Evolutionary conservation across 768 basidiomycete species (phyloP), one percentile per base, ranked within the genome.

Genomic region (Mycena amicta): DNA sequence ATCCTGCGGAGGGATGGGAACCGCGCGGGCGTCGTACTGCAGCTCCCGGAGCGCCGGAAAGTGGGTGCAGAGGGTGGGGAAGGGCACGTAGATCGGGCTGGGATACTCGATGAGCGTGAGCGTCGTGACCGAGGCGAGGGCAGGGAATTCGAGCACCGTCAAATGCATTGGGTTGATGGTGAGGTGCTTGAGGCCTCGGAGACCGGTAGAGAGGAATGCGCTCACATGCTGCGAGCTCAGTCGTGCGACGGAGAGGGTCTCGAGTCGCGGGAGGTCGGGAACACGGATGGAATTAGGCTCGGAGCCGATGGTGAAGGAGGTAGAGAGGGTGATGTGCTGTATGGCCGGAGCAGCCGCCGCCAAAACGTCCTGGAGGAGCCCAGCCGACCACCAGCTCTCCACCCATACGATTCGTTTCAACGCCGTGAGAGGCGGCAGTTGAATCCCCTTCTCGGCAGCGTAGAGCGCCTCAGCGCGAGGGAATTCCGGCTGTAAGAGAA

Each of bases 31-130:
- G 30, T 57, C 56, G 50, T 53, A 61, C 47, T 27, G 53, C 23
- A 61, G 52, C n/a, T 54, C 53, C 5, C 20, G 52, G 1, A 61
- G 52, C 23, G 47, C 28, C 4, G 60, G 60, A 16, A 30, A 61
- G n/a, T 25, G 39, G 23, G 46, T 5, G 20, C 53, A 56, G 23
- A 61, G 40, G 11, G 33, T 16, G 15, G 50, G 5, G 46, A 61
- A 61, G 4, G 12, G 49, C 6, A 57, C 53, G 31, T 1, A 12
- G 13, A 15, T 3, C n/a, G 46, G 11, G 16, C 56, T 15, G 8
- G 43, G 20, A 5, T 39, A 52, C 33, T 25, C 43, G 22, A 22
- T 50, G 49, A 61, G 37, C 16, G 23, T 40, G 20, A 41, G 52
- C 28, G 41, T 25, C 12, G 8, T 50, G 29, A 55, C 37, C 6